Percentiles rank a stretch among this genome's conserved stretches.
These are phyloP conservation scores for Styphnolobium japonicum DNA, from an alignment of 306 rosid genomes.

Conservation along the genomic window DNA sequence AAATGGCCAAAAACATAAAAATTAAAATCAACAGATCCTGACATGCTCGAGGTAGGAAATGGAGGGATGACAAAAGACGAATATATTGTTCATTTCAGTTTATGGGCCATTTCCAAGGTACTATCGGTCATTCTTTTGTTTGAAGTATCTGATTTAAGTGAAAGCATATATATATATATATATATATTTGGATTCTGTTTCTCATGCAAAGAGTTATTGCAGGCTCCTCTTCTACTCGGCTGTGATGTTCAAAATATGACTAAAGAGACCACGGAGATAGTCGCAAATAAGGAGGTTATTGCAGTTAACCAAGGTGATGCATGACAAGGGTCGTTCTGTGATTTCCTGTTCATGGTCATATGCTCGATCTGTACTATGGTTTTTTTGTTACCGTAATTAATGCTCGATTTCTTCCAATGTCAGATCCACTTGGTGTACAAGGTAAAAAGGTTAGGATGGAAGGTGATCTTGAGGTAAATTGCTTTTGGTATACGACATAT, in stretches of 20 bases:
- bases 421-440: slow-evolving; percentile 85
- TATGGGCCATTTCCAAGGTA: slow-evolving; percentile 98
- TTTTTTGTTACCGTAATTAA: background rate
- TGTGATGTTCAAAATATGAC: slow-evolving; percentile 81
- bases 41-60: slow-evolving; percentile 97
- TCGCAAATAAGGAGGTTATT: slow-evolving; percentile 73
- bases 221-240: slow-evolving; percentile 99
- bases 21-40: slow-evolving; percentile 68
- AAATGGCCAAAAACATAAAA: too few species aligned
- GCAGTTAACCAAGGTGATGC: slow-evolving; percentile 79
- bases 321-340: background rate
- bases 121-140: background rate
- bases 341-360: background rate
- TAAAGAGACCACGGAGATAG: slow-evolving; percentile 62
- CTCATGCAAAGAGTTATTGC: slow-evolving; percentile 23
- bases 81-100: slow-evolving; percentile 87
- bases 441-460: slow-evolving; percentile 87
- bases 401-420: background rate
- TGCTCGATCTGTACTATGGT: background rate
- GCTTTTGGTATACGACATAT: background rate
- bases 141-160: background rate
- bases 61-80: slow-evolving; percentile 92
- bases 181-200: background rate
- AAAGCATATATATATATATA: background rate
- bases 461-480: slow-evolving; percentile 76